A percentile compares a stretch with the other conserved stretches of the same genome.
These are phyloP conservation scores for Bacidia rubella DNA, from an alignment of 495 filamentous ascomycete genomes.

Conservation along the genomic window DNA sequence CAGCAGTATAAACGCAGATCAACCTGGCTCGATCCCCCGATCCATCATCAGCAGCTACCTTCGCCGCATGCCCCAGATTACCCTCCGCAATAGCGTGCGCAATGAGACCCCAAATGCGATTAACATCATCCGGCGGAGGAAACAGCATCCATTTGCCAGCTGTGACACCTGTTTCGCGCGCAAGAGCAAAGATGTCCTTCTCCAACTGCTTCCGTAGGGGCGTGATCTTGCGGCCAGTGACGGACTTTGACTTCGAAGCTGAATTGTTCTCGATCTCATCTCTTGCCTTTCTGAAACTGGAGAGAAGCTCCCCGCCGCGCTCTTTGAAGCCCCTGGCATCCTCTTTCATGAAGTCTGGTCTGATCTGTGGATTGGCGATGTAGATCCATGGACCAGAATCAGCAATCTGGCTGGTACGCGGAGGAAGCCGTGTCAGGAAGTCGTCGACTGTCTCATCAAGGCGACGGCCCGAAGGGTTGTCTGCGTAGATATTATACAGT, in stretches of 20 bases:
- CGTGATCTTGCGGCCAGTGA: conserved; percentile 35
- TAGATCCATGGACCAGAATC: conserved; percentile 49
- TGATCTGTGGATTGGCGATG: conserved; percentile 39
- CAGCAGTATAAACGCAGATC: conserved; percentile 64
- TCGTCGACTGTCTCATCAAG: conserved; percentile 43
- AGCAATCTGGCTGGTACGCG: conserved; percentile 36
- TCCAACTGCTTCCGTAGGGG: conserved; percentile 37
- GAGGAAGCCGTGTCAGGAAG: conserved; percentile 55
- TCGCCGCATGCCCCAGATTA: conserved; percentile 53
- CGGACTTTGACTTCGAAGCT: conserved; percentile 25
- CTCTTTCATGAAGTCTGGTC: conserved; percentile 17
- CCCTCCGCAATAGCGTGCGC: conserved; percentile 48
- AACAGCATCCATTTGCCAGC: conserved; percentile 87
- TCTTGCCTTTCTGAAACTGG: conserved; percentile 27
- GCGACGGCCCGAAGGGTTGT: conserved; percentile 31
- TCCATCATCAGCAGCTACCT: conserved; percentile 48
- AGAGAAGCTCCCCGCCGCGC: conserved; percentile 30
- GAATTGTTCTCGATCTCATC: conserved; percentile 26
- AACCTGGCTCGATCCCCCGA: conserved; percentile 29
- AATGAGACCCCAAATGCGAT: conserved; percentile 48
- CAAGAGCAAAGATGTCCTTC: conserved; percentile 40
- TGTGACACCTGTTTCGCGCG: conserved; percentile 38
- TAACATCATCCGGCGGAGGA: conserved; percentile 37
- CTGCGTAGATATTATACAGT: conserved; percentile 33
- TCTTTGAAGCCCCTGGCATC: conserved; percentile 31